A percentile compares a stretch with the other conserved stretches of the same genome.
Conservation (phyloP, 208 protist genomes). For the Acanthamoeba polyphaga region DNA sequence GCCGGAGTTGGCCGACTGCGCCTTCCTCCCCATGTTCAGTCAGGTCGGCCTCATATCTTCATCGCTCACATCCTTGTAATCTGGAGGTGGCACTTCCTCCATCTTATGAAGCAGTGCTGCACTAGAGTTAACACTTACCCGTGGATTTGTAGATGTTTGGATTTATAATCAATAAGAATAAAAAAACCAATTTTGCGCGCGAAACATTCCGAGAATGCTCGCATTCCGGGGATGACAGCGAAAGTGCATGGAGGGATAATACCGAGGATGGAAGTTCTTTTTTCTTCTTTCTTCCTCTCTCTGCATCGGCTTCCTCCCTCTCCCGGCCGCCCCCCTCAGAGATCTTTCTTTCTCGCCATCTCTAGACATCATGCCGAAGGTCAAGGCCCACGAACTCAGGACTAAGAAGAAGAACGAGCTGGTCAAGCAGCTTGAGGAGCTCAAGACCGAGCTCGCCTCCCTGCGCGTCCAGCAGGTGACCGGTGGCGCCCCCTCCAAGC, state of each 20-base stretch:
- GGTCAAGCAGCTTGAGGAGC: constrained; percentile 96
- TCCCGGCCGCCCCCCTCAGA: not conserved
- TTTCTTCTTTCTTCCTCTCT: constrained; percentile 69
- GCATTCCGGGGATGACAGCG: not conserved
- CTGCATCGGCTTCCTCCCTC: constrained; percentile 73
- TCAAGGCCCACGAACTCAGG: constrained; percentile 94
- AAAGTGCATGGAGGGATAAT: constrained; percentile 19
- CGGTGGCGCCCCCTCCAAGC: constrained; percentile 77
- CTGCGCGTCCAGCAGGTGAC: constrained; percentile 81
- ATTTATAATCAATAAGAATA: too few species aligned
- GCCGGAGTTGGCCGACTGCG: too few species aligned
- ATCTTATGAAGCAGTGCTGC: too few species aligned
- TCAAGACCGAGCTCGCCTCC: constrained; percentile 97
- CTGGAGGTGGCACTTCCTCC: too few species aligned
- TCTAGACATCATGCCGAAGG: constrained; percentile 75
- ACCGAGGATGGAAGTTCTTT: not conserved
- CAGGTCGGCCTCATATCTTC: too few species aligned
- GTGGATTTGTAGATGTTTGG: too few species aligned
- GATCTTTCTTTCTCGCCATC: not conserved
- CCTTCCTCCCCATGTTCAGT: too few species aligned
- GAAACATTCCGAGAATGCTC: not conserved
- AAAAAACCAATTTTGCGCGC: too few species aligned
- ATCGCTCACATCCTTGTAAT: too few species aligned
- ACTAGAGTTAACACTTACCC: too few species aligned
- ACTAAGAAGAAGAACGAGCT: constrained; percentile 97